Evolutionary conservation across 768 basidiomycete genomes (phyloP).

Genomic region (Boletellus ananas): DNA sequence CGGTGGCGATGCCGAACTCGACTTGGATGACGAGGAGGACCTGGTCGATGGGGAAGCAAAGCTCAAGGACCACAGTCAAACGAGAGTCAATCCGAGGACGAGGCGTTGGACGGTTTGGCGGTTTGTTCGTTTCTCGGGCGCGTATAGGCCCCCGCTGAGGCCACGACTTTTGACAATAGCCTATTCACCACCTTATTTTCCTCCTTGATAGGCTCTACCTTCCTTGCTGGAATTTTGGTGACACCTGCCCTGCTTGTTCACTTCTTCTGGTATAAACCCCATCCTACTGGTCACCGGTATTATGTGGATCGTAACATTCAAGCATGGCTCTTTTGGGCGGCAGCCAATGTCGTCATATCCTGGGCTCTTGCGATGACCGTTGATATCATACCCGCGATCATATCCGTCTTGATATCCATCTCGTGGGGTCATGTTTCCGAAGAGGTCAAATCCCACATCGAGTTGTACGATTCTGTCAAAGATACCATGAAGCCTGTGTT

Average conservation of each 20-base stretch:
- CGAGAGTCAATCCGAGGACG: conserved; percentile 46
- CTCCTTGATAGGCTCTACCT: conserved; percentile 66
- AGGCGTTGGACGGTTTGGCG: conserved; percentile 51
- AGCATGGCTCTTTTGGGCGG: conserved; percentile 82
- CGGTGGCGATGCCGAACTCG: conserved; percentile 53
- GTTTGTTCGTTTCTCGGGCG: conserved; percentile 34
- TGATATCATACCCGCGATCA: conserved; percentile 59
- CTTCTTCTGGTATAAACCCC: conserved; percentile 65
- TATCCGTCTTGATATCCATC: conserved; percentile 49
- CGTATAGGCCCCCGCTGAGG: not conserved
- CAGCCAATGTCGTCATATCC: conserved; percentile 70
- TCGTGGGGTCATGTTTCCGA: conserved; percentile 79
- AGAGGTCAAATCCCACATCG: conserved; percentile 57
- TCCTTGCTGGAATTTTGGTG: conserved; percentile 60
- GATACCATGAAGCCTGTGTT: conserved; percentile 66
- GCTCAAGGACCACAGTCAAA: conserved; percentile 56
- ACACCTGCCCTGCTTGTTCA: conserved; percentile 60
- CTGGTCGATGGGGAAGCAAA: conserved; percentile 66
- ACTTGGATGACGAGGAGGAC: conserved; percentile 80
- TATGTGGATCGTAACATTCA: conserved; percentile 64
- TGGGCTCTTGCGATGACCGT: conserved; percentile 75
- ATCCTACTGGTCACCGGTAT: conserved; percentile 51
- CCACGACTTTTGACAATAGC: conserved; percentile 31
- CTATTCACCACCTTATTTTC: conserved; percentile 62
- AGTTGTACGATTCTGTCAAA: conserved; percentile 69